Conservation (phyloP, 1,284 basidiomycete genomes). For the Austropuccinia psidii region DNA sequence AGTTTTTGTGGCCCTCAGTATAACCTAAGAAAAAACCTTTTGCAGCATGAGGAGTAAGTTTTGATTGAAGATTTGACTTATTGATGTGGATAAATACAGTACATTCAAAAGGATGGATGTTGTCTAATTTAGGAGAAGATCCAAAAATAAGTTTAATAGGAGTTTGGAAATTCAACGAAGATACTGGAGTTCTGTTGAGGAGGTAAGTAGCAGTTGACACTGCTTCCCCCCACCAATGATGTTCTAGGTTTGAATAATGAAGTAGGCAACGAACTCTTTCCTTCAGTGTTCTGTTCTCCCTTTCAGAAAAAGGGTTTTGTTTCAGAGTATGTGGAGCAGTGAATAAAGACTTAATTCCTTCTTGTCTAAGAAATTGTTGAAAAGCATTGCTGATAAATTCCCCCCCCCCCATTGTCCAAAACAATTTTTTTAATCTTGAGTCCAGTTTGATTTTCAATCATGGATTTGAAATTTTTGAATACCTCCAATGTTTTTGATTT, state of each 20-base stretch:
- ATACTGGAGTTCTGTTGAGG: background rate
- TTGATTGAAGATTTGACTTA: background rate
- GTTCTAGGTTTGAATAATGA: background rate
- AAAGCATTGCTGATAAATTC: background rate
- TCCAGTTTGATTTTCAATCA: too few species aligned
- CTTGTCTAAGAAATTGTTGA: background rate
- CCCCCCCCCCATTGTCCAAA: too few species aligned
- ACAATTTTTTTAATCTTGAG: too few species aligned
- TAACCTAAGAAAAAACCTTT: background rate
- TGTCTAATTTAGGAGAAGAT: background rate
- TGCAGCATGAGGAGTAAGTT: background rate
- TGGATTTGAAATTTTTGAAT: too few species aligned
- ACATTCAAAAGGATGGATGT: slow-evolving; percentile 2
- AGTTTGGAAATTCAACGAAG: background rate
- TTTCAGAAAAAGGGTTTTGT: slow-evolving; percentile 13
- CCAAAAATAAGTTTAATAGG: background rate
- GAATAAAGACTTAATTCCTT: background rate
- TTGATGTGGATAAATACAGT: background rate
- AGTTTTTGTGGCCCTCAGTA: background rate
- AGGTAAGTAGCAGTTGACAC: background rate
- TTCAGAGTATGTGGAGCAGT: slow-evolving; percentile 15
- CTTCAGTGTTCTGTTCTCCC: background rate
- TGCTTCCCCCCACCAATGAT: background rate
- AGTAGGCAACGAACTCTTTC: background rate
- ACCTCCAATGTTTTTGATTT: too few species aligned